Conservation (phyloP, 306 rosid species). For the Cicer chorassanicum region DNA sequence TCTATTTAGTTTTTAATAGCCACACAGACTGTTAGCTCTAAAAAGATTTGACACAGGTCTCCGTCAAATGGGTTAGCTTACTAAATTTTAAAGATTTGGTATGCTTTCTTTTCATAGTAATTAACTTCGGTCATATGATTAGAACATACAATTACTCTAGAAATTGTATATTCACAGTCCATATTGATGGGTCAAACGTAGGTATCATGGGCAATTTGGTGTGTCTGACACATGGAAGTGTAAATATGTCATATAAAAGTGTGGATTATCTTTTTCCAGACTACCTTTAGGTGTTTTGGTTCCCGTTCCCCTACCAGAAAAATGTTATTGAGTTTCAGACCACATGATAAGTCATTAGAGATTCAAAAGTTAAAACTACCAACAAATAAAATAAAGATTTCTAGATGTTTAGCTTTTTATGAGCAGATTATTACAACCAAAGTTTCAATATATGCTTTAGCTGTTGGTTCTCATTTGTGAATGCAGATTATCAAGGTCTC, state of each 20-base stretch:
- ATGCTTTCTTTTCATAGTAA: slow-evolving; percentile 6
- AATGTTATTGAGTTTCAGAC: slow-evolving; percentile 25
- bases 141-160: background rate
- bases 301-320: background rate
- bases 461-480: slow-evolving; percentile 41
- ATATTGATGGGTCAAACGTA: background rate
- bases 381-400: slow-evolving; percentile 27
- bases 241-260: slow-evolving; percentile 25
- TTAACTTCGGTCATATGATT: slow-evolving; percentile 19
- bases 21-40: background rate
- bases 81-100: slow-evolving; percentile 21
- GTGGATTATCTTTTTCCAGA: slow-evolving; percentile 17
- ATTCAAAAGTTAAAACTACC: slow-evolving; percentile 37
- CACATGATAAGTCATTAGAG: slow-evolving; percentile 15
- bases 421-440: slow-evolving; percentile 27
- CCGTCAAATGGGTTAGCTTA: slow-evolving; percentile 7
- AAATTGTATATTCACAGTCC: background rate
- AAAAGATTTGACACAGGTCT: slow-evolving; percentile 12
- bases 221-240: background rate
- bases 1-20: slow-evolving; percentile 3
- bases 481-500: slow-evolving; percentile 96
- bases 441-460: slow-evolving; percentile 32
- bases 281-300: background rate
- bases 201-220: slow-evolving; percentile 1
- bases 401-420: slow-evolving; percentile 12